phyloP scores from a whole-genome alignment of 306 rosid species.

The Luffa aegyptiaca region DNA sequence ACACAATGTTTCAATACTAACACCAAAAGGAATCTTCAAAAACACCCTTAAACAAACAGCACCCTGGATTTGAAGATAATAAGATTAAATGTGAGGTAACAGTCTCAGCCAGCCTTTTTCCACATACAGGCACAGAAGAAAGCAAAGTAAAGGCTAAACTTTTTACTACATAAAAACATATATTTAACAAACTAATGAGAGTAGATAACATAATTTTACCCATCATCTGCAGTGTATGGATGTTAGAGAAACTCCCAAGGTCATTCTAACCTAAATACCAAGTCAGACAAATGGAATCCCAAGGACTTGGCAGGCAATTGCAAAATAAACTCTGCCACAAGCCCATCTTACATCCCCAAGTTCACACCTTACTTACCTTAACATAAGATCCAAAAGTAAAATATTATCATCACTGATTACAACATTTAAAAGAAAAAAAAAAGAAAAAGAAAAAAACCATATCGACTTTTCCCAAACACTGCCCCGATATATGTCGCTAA shows the following conservation, averaged over 20 bases:
- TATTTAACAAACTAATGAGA: conserved; percentile 6
- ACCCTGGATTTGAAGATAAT: neutral
- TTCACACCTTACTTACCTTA: neutral
- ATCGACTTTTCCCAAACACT: neutral
- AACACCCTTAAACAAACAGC: neutral
- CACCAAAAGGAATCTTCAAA: neutral
- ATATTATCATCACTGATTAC: neutral
- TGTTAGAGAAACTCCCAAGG: conserved; percentile 50
- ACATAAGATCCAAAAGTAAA: neutral
- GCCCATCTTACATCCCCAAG: conserved; percentile 9
- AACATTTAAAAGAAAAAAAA: neutral
- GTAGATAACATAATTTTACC: conserved; percentile 20
- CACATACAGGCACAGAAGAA: neutral
- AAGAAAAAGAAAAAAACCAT: neutral
- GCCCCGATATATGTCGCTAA: neutral
- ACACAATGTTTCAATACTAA: neutral
- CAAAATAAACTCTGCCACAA: conserved; percentile 35
- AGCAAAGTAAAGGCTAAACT: neutral
- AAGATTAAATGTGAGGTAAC: neutral
- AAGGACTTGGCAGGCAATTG: conserved; percentile 17
- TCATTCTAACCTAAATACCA: conserved; percentile 35
- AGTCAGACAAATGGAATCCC: conserved; percentile 43
- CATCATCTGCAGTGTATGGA: conserved; percentile 35
- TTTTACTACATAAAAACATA: neutral
- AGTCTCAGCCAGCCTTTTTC: neutral